Base-by-base conservation (phyloP, 106 monocot species). In the Triglochin maritima region DNA sequence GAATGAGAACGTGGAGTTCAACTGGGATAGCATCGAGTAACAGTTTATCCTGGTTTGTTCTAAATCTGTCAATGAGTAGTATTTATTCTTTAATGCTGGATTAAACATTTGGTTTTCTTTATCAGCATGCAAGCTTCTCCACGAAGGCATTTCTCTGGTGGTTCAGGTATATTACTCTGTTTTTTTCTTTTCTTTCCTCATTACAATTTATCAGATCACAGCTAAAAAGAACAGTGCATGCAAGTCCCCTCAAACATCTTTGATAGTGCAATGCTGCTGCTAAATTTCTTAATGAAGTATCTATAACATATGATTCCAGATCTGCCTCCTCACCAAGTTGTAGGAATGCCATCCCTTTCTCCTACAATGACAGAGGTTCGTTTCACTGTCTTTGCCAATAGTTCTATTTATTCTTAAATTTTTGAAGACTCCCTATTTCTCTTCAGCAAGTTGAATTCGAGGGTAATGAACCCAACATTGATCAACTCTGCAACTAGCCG, bases 91-190 rank as follows among this genome's bases (percentile, higher is more conserved):
- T 64, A 54, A 0, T 16, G 46, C 9, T 5, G 54, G 9, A n/a
- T 3, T 11, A 3, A 41, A 46, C 61, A 5, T 11, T 44, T 79
- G 7, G 62, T 69, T 43, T 80, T 57, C 17, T 71, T 59, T 11
- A 59, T 74, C 79, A 86, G 82, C 44, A 14, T 63, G 16, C 74
- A 71, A 59, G 13, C 61, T 63, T 44, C 74, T 47, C 51, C 49
- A 60, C 70, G 60, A 52, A 79, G 71, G 66, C 56, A 12, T 57
- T 79, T 80, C 77, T 75, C 89, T 47, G 68, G 54, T 43, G 61
- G 58, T 67, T 68, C 80, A 63, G 85, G 88, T 88, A 74, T 29
- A 17, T 45, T 55, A 9, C 42, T 17, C 47, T 4, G 50, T 8
- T 47, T 50, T 47, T 17, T 41, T 60, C 41, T 54, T 44, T n/a